Base-by-base conservation (phyloP, 257 asterid species). In the Solanum arcanum region DNA sequence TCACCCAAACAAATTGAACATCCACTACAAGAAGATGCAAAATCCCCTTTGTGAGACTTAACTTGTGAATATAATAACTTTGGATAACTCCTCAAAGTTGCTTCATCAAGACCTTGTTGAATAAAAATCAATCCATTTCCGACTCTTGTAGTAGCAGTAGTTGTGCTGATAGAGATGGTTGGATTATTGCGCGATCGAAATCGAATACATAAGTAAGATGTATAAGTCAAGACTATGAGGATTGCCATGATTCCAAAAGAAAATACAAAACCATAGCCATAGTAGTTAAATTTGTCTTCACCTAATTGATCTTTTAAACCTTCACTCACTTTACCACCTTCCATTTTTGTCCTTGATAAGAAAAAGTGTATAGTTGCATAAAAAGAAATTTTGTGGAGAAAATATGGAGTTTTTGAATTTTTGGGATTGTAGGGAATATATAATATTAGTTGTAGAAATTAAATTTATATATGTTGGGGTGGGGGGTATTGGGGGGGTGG, bases 1-100 rank as follows among this genome's bases (percentile, higher is more conserved):
- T 94, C 97, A 11, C 86, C 91, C 42, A 94, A 84, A 88, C 96
- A 94, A 86, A 94, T 92, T n/a, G 94, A 91, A 89, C 98, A 95
- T 10, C 87, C 89, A 76, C 91, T 76, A 44, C 91, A 81, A 44
- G 89, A 85, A 46, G 87, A 47, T 5, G 68, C 44, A 72, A 87
- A 29, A n/a, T 68, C 90, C 39, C 82, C 69, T 56, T 86, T 88
- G 27, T 81, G 83, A 37, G 86, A 42, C 90, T 90, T 90, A 75
- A 89, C 83, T 60, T 91, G 88, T 39, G 93, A 86, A 88, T 88
- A 93, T 4, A 88, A 78, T 64, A 87, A 85, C 56, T 89, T 87
- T 14, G 96, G 98, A 87, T 84, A 91, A 33, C 92, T 86, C 42
- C 90, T 68, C 39, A 91, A 39, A 46, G 91, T 88, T 31, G 89